Base-by-base conservation (phyloP, 1,139 yeast species). In the Geotrichum reessii region DNA sequence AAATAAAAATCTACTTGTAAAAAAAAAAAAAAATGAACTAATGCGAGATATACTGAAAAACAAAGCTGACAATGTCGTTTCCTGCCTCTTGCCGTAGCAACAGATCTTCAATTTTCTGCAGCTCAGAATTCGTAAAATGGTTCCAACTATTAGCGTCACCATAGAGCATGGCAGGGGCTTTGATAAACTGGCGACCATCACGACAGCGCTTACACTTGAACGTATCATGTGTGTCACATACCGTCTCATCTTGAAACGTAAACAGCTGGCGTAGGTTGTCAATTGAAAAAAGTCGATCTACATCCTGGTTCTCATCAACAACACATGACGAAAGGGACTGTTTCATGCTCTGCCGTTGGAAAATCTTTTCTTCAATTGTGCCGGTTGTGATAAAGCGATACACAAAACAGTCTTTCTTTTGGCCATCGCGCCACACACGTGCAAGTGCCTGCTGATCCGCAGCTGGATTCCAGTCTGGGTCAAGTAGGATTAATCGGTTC, bases 401-500 rank as follows among this genome's bases (percentile, higher is more conserved):
- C 56, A 93, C 95, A 69, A 87, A 93, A 74, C 99, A 93, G 72
- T 89, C 96, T 73, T 93, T 93, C 78, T 89, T 92, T 69, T 93
- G 99, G 0, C 99, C 99, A 74, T 93, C 99, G 78, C 99, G 86
- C 99, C 99, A 93, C 2, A 93, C 97, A 72, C 99, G 82, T 0
- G 99, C 99, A 62, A 93, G 78, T 0, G 99, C 99, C 74, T 93
- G 99, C 71, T 93, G 99, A 71, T 93, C 99, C 1, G 97, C 87
- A 0, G 99, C 99, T 0, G 99, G 99, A 67, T 93, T 93, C 99
- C 99, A 93, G 72, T 95, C 99, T 0, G 99, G 99, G 70, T 93
- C 99, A 67, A 93, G 79, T 58, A 93, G 77, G 31, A 93, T 83
- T 62, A 93, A 77, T 62, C 99, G 79, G 67, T 95, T 93, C 9